phyloP scores from a whole-genome alignment of 495 filamentous ascomycete genomes.

The Aspergillus haitiensis region DNA sequence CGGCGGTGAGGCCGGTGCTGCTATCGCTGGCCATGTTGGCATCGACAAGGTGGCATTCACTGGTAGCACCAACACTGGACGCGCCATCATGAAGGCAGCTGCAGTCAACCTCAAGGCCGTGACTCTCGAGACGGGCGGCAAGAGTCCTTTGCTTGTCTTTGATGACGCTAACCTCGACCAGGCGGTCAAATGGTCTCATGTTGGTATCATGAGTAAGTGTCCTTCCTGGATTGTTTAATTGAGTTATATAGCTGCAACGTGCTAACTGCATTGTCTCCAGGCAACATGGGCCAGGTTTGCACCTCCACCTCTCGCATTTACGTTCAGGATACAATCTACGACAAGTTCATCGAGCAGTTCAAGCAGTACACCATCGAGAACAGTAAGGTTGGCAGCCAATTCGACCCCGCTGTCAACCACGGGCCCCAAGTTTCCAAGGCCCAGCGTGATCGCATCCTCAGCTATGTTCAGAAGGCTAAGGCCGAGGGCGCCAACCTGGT shows the following conservation, averaged over 20 bases:
- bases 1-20: constrained; percentile 74
- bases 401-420: constrained; percentile 84
- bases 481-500: constrained; percentile 79
- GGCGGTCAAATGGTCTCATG: constrained; percentile 84
- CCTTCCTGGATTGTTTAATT: too few species aligned
- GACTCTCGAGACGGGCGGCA: constrained; percentile 90
- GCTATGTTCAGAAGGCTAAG: constrained; percentile 81
- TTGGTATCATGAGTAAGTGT: constrained; percentile 58
- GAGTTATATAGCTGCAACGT: too few species aligned
- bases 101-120: constrained; percentile 87
- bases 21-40: constrained; percentile 72
- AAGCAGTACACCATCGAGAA: constrained; percentile 64
- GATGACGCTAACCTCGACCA: constrained; percentile 89
- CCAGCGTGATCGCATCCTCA: constrained; percentile 82
- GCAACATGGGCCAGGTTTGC: constrained; percentile 89
- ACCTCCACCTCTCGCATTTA: constrained; percentile 88
- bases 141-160: constrained; percentile 84
- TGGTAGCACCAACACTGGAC: constrained; percentile 81
- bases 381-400: constrained; percentile 84
- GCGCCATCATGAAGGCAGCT: constrained; percentile 91
- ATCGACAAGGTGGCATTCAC: constrained; percentile 96
- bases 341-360: constrained; percentile 77
- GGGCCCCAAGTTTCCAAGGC: constrained; percentile 89
- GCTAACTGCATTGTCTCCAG: too few species aligned
- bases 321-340: constrained; percentile 82